Percentiles rank a stretch among this genome's conserved stretches.
Evolutionary conservation across 257 asterid genomes (phyloP).

Genomic region (Anisodus acutangulus): DNA sequence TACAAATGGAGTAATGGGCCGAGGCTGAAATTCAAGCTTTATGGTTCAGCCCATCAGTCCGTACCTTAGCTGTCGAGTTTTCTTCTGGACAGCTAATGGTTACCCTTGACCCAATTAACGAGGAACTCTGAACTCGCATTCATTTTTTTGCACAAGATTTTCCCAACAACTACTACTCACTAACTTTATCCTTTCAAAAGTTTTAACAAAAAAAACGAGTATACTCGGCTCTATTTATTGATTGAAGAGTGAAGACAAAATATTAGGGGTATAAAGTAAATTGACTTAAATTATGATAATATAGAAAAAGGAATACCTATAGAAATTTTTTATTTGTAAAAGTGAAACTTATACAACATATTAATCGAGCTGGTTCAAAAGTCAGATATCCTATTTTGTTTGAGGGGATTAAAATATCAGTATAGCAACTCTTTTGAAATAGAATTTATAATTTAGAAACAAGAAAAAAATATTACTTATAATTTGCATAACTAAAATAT

Average conservation of each 20-base stretch:
- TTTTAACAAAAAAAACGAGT: background rate
- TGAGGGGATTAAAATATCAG: too few relatives aligned
- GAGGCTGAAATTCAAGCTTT: conserved; percentile 19
- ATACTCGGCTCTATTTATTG: background rate
- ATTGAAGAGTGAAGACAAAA: background rate
- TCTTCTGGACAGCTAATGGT: conserved; percentile 46
- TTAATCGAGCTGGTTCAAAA: too few relatives aligned
- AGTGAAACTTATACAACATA: too few relatives aligned
- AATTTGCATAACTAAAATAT: too few relatives aligned
- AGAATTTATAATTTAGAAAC: background rate
- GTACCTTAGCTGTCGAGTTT: conserved; percentile 60
- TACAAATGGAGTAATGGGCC: conserved; percentile 19
- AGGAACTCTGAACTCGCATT: conserved; percentile 35
- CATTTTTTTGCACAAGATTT: background rate
- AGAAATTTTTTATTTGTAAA: too few relatives aligned
- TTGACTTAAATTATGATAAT: too few relatives aligned
- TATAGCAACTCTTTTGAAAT: too few relatives aligned
- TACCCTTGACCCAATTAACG: conserved; percentile 30
- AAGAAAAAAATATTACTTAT: background rate
- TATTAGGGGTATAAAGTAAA: background rate
- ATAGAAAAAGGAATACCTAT: too few relatives aligned
- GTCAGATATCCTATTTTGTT: too few relatives aligned
- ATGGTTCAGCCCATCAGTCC: conserved; percentile 47
- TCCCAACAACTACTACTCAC: background rate
- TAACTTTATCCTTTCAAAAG: background rate